Conservation (phyloP, 2,329 filamentous ascomycete genomes). For the Falciphora oryzae region DNA sequence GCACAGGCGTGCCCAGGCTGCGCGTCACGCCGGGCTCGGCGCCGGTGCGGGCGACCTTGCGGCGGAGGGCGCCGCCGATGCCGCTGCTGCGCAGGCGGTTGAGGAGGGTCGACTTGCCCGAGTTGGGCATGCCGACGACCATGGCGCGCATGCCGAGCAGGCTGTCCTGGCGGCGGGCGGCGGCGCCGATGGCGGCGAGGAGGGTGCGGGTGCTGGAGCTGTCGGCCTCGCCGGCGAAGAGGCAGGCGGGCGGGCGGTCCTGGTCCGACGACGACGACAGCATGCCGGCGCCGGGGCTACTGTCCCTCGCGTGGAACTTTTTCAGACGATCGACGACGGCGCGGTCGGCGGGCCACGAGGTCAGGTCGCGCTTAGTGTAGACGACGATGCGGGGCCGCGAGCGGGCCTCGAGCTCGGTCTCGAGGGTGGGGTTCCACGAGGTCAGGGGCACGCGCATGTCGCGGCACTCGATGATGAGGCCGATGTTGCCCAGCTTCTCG, state of each 20-base stretch:
- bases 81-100: constrained; percentile 74
- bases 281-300: background rate
- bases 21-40: constrained; percentile 85
- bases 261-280: constrained; percentile 18
- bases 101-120: constrained; percentile 91
- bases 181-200: constrained; percentile 42
- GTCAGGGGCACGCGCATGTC: constrained; percentile 88
- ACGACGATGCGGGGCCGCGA: constrained; percentile 73
- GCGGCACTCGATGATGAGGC: constrained; percentile 88
- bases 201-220: constrained; percentile 30
- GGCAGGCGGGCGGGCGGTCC: constrained; percentile 21
- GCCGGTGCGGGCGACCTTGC: constrained; percentile 75
- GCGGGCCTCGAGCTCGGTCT: constrained; percentile 67
- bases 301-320: constrained; percentile 33
- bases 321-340: constrained; percentile 22
- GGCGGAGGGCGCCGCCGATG: constrained; percentile 35
- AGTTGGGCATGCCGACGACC: constrained; percentile 96
- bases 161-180: constrained; percentile 39
- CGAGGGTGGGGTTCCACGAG: constrained; percentile 84
- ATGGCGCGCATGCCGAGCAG: constrained; percentile 81
- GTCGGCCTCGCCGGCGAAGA: constrained; percentile 21
- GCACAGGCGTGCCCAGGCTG: constrained; percentile 76
- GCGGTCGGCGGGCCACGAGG: constrained; percentile 14
- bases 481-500: constrained; percentile 69
- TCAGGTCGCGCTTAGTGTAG: constrained; percentile 83